phyloP scores from a whole-genome alignment of 2,329 filamentous ascomycete genomes.

The Cladosporium sp. region DNA sequence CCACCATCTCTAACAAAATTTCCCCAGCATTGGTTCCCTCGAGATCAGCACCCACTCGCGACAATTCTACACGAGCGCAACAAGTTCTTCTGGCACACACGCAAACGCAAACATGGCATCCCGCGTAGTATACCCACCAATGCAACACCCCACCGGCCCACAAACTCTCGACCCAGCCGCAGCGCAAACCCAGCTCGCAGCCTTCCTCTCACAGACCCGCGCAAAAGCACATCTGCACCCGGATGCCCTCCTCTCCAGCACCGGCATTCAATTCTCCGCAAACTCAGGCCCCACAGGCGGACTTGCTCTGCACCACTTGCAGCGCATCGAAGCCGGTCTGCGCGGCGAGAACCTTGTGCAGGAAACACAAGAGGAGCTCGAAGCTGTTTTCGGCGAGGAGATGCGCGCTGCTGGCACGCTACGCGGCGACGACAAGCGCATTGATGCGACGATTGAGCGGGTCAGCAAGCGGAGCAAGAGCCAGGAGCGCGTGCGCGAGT shows the following conservation, averaged over 20 bases:
- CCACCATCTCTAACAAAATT: not conserved
- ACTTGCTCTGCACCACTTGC: constrained; percentile 50
- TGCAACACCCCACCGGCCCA: constrained; percentile 29
- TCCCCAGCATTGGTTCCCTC: not conserved
- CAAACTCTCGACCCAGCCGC: constrained; percentile 29
- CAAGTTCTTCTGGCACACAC: not conserved
- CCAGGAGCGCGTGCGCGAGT: constrained; percentile 24
- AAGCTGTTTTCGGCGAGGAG: constrained; percentile 35
- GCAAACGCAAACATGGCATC: constrained; percentile 15
- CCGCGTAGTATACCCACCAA: constrained; percentile 32
- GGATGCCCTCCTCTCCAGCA: constrained; percentile 41
- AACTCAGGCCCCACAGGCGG: constrained; percentile 42
- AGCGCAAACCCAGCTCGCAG: constrained; percentile 35
- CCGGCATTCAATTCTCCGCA: constrained; percentile 40
- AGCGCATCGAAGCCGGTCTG: constrained; percentile 50
- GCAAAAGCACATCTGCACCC: constrained; percentile 45
- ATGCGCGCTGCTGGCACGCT: constrained; percentile 9
- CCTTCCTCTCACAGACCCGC: constrained; percentile 39
- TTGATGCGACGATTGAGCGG: constrained; percentile 28
- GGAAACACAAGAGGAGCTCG: constrained; percentile 33
- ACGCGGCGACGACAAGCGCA: constrained; percentile 23
- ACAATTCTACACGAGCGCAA: not conserved
- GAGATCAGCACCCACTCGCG: not conserved
- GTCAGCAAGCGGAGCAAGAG: constrained; percentile 27
- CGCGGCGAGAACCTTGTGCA: constrained; percentile 48